A percentile compares a stretch with the other conserved stretches of the same genome.
These are phyloP conservation scores for Alternaria viburni DNA, from an alignment of 2,329 filamentous ascomycete genomes.

Conservation along the genomic window DNA sequence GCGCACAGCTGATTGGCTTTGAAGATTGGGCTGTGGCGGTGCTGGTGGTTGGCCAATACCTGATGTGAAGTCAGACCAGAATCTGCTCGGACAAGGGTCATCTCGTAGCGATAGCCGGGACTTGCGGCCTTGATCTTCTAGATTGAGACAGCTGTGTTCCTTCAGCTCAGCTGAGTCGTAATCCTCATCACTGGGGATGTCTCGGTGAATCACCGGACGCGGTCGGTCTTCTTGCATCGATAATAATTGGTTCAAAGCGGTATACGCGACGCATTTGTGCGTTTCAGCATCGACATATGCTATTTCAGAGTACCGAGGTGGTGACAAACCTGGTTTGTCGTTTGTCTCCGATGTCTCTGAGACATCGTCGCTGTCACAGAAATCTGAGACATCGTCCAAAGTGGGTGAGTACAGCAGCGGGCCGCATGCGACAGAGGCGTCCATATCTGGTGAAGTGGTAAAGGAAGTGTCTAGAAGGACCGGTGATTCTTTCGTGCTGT, in stretches of 20 bases:
- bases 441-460: background rate
- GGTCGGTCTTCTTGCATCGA: background rate
- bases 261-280: constrained; percentile 5
- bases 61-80: background rate
- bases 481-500: background rate
- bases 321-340: background rate
- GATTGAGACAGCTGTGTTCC: background rate
- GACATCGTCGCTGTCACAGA: background rate
- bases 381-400: background rate
- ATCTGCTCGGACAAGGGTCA: background rate
- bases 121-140: background rate
- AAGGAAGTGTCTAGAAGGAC: background rate
- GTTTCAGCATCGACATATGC: constrained; percentile 7
- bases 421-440: background rate
- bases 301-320: background rate
- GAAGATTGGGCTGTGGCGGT: background rate
- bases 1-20: background rate
- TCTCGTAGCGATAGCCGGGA: background rate
- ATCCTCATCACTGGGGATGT: background rate
- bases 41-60: background rate
- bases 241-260: constrained; percentile 9
- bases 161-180: background rate
- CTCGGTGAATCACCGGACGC: background rate
- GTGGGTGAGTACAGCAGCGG: background rate
- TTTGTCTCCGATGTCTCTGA: constrained; percentile 3